Evolutionary conservation across 345 rosid genomes (phyloP).

Genomic region (Erysimum cheiranthoides): DNA sequence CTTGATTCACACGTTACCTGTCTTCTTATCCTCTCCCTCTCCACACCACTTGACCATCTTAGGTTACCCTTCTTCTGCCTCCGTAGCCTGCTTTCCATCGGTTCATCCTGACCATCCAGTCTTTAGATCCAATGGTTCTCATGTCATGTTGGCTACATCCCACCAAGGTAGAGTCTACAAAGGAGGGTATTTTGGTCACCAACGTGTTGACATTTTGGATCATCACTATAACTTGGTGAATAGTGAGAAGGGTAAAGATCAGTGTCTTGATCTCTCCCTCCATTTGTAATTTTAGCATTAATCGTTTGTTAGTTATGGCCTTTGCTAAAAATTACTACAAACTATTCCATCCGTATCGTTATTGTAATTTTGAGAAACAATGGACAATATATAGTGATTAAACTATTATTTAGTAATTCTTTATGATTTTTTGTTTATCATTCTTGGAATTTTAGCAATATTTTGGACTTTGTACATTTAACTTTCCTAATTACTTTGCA

Average conservation of each 20-base stretch:
- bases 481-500: too few species aligned
- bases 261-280: conserved; percentile 78
- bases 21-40: conserved; percentile 46
- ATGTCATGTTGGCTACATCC: conserved; percentile 34
- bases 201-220: conserved; percentile 33
- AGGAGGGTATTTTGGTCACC: conserved; percentile 46
- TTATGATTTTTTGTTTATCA: neutral
- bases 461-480: too few species aligned
- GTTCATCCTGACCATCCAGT: conserved; percentile 22
- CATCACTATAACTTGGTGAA: conserved; percentile 25
- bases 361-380: neutral
- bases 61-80: conserved; percentile 61
- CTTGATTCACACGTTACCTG: conserved; percentile 44
- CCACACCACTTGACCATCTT: conserved; percentile 50
- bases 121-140: conserved; percentile 49
- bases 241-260: conserved; percentile 48
- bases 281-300: conserved; percentile 58
- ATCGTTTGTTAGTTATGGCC: conserved; percentile 4
- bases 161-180: conserved; percentile 46
- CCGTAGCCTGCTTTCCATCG: conserved; percentile 47
- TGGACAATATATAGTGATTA: neutral
- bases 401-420: neutral
- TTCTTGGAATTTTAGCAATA: too few species aligned
- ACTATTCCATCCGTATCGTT: neutral
- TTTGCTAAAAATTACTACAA: neutral